A percentile compares a stretch with the other conserved stretches of the same genome.
Conservation (phyloP, 2,329 filamentous ascomycete species). For the Pseudodiploospora longispora region DNA sequence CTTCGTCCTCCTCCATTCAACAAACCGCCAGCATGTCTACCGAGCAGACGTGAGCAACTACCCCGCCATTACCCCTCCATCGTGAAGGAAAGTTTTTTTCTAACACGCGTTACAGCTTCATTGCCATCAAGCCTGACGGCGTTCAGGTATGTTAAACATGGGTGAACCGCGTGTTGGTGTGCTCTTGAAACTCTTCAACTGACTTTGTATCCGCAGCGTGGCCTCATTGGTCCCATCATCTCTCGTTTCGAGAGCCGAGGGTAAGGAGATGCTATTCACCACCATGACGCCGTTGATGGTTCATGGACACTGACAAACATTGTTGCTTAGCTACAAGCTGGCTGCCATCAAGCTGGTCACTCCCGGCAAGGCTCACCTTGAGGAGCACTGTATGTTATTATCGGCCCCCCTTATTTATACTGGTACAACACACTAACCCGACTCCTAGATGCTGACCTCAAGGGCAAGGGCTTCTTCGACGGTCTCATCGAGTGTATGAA, state of each 20-base stretch:
- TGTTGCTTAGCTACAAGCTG: constrained; percentile 76
- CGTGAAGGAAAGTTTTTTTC: constrained; percentile 4
- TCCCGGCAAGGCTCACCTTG: constrained; percentile 88
- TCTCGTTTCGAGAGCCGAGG: constrained; percentile 95
- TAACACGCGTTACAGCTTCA: constrained; percentile 63
- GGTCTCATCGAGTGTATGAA: constrained; percentile 81
- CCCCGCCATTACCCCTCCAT: constrained; percentile 25
- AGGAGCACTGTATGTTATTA: constrained; percentile 71
- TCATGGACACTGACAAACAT: not conserved
- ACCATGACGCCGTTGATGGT: not conserved
- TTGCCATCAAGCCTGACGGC: constrained; percentile 99
- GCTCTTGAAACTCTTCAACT: constrained; percentile 8
- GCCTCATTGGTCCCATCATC: constrained; percentile 96
- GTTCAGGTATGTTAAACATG: constrained; percentile 66
- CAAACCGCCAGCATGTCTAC: constrained; percentile 52
- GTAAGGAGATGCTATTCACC: constrained; percentile 39
- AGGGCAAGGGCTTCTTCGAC: constrained; percentile 92
- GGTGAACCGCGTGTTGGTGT: too few relatives aligned
- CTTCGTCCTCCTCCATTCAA: constrained; percentile 15
- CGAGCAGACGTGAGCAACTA: constrained; percentile 73
- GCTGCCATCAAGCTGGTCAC: constrained; percentile 92
- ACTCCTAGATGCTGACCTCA: constrained; percentile 67
- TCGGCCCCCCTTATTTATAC: not conserved
- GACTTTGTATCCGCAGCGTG: constrained; percentile 55
- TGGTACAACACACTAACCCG: not conserved